Percentiles rank a stretch among this genome's conserved stretches.
These are phyloP conservation scores for Amauroascus verrucosus DNA, from an alignment of 2,329 filamentous ascomycete genomes.

Conservation along the genomic window DNA sequence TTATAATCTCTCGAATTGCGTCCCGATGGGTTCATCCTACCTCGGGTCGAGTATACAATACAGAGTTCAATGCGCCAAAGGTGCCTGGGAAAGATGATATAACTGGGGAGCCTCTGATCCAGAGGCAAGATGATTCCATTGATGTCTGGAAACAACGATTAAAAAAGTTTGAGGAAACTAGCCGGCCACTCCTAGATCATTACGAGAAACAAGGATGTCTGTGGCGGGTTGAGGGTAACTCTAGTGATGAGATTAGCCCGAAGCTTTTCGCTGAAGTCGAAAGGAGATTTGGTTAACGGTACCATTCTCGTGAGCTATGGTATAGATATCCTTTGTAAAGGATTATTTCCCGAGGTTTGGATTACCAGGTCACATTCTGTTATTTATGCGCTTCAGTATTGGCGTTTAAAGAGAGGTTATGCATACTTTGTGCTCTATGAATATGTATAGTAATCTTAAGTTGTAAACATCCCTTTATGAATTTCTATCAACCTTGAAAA, in stretches of 20 bases:
- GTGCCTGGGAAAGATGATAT: constrained; percentile 75
- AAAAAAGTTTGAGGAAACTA: constrained; percentile 77
- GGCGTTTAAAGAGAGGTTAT: constrained; percentile 15
- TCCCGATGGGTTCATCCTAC: constrained; percentile 89
- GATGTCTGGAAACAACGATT: constrained; percentile 74
- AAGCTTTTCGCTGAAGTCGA: constrained; percentile 75
- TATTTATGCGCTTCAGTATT: constrained; percentile 18
- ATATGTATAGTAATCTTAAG: background rate
- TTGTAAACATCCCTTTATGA: background rate
- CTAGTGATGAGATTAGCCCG: constrained; percentile 92
- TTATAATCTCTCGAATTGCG: constrained; percentile 81
- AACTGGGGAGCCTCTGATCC: constrained; percentile 74
- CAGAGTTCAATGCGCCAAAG: constrained; percentile 76
- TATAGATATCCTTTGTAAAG: background rate
- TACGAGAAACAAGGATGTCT: constrained; percentile 76
- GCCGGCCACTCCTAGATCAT: constrained; percentile 72
- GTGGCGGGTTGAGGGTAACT: constrained; percentile 77
- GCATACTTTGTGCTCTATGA: background rate
- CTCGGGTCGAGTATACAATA: constrained; percentile 90
- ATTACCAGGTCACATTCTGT: background rate
- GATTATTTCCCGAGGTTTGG: background rate
- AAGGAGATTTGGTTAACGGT: constrained; percentile 51
- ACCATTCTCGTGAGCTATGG: background rate
- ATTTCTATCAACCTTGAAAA: background rate
- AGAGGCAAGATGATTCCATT: constrained; percentile 76